Conservation (phyloP, 345 rosid species). For the Mangifera indica region DNA sequence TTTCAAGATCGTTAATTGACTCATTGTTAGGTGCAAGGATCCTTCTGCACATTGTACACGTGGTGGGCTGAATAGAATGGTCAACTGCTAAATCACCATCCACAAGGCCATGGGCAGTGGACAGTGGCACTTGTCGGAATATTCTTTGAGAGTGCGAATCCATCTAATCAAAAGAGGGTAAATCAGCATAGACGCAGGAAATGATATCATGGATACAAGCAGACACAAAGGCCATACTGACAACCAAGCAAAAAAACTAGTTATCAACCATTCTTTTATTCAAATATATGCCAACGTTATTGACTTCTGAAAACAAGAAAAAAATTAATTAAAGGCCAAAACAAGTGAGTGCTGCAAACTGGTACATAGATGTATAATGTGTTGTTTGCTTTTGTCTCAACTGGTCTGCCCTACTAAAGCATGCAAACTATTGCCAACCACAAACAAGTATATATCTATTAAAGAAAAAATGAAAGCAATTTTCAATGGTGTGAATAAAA, state of each 20-base stretch:
- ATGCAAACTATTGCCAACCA: not conserved
- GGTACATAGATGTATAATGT: not conserved
- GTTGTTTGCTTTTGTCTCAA: not conserved
- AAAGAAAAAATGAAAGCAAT: not conserved
- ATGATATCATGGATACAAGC: not conserved
- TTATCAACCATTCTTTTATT: no score
- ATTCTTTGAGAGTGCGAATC: constrained; percentile 33
- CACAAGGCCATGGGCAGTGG: constrained; percentile 13
- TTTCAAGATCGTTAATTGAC: constrained; percentile 37
- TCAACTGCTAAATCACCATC: constrained; percentile 29
- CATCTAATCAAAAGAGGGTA: constrained; percentile 35
- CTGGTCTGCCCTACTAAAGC: not conserved
- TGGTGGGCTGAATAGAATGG: constrained; percentile 31
- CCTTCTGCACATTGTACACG: constrained; percentile 63
- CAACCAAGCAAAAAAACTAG: not conserved
- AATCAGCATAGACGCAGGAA: constrained; percentile 5
- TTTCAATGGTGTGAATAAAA: not conserved
- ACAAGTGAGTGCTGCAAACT: not conserved
- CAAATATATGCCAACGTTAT: not conserved
- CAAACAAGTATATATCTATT: not conserved
- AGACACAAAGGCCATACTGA: constrained; percentile 3
- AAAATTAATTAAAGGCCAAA: not conserved
- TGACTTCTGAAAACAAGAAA: not conserved
- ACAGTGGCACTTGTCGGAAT: constrained; percentile 6
- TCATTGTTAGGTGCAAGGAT: constrained; percentile 47